phyloP scores from a whole-genome alignment of 768 basidiomycete genomes.

The Leccinum variicolor region DNA sequence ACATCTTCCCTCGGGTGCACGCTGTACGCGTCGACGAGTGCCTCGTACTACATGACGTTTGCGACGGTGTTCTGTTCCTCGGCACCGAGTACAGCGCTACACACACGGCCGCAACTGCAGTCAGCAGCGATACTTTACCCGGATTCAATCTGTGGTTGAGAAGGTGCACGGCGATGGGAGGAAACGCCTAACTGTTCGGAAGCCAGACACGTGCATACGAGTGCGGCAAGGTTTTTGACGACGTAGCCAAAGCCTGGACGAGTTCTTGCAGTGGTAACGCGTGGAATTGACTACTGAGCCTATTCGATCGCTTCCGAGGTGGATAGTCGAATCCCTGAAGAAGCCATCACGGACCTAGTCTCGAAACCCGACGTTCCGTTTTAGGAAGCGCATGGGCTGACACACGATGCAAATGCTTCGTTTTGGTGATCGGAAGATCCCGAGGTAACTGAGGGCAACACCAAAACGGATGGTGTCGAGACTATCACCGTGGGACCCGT shows the following conservation, averaged over 20 bases:
- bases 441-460: too few species aligned
- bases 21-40: slow-evolving; percentile 29
- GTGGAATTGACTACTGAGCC: slow-evolving; percentile 21
- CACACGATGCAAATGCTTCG: too few species aligned
- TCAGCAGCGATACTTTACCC: slow-evolving; percentile 26
- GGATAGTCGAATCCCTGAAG: too few species aligned
- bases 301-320: slow-evolving; percentile 17
- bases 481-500: too few species aligned
- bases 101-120: slow-evolving; percentile 25
- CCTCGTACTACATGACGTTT: slow-evolving; percentile 23
- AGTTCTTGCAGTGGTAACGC: slow-evolving; percentile 21
- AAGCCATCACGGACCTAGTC: too few species aligned
- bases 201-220: slow-evolving; percentile 31
- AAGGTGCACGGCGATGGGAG: neutral
- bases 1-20: slow-evolving; percentile 11
- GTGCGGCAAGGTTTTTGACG: slow-evolving; percentile 19
- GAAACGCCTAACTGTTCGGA: slow-evolving; percentile 27
- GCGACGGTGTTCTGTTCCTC: neutral
- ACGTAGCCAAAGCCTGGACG: slow-evolving; percentile 28
- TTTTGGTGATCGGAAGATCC: too few species aligned
- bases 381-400: too few species aligned
- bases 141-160: slow-evolving; percentile 19
- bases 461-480: too few species aligned
- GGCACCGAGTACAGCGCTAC: slow-evolving; percentile 14
- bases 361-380: too few species aligned